Base-by-base conservation (phyloP, 129 eudicot genomes). In the Oenanthe sinensis region DNA sequence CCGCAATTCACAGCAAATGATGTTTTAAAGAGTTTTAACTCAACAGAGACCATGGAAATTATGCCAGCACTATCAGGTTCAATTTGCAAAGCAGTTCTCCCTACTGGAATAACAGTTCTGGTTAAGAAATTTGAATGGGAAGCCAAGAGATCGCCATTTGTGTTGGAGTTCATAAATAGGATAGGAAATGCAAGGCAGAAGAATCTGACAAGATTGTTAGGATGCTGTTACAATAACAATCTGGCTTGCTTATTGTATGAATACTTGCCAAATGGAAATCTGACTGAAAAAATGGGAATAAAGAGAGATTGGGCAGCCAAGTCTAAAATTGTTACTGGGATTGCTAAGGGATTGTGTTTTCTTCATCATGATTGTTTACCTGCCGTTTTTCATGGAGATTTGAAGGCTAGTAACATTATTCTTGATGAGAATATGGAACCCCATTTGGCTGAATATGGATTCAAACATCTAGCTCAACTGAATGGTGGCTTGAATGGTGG, bases 401-500 rank as follows among this genome's bases (percentile, higher is more conserved):
- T 95, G 80, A 90, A 84, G 88, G 78, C 92, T 4, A 78, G 83
- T 74, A 92, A 90, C 77, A 50, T 95, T 8, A 80, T 87, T 79
- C 85, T 95, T 42, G 92, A 92, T 82, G 97, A 92, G 82, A 88
- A 85, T 69, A 95, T 92, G 96, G 99, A 95, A 83, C 96, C 97
- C 6, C 89, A 77, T 84, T 85, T 95, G 82, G 81, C 91, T 11
- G 96, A 95, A 77, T 95, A 80, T 39, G 95, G 91, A 22, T 84
- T 92, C 62, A 83, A 81, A 77, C 82, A 82, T 24, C 75, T 90
- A n/a, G 44, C 77, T 71, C 84, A 76, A 30, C 74, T 81, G 44
- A 82, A 48, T 44, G 67, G 43, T 36, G 75, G 85, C 71, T 72
- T 77, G 5, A 49, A 52, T 26, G 69, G 74, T 47, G 39, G 83